phyloP scores from a whole-genome alignment of 2,329 filamentous ascomycete species.

The Metarhizium anisopliae region DNA sequence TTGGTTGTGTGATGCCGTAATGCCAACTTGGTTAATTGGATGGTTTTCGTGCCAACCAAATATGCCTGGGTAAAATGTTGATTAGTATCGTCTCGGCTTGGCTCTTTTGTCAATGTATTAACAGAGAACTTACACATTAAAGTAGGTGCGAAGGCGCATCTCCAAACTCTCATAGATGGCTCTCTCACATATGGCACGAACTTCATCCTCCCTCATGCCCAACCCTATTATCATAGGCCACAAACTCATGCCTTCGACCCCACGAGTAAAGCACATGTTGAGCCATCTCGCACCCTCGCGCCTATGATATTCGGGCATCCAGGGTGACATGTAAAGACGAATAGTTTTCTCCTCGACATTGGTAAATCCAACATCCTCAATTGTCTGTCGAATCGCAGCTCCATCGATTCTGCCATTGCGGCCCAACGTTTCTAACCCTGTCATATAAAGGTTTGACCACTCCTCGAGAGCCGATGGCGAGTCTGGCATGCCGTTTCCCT shows the following conservation, averaged over 20 bases:
- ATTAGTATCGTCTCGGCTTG: slow-evolving; percentile 5
- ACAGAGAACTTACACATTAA: slow-evolving; percentile 56
- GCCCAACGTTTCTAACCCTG: slow-evolving; percentile 56
- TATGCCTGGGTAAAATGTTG: slow-evolving; percentile 8
- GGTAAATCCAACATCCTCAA: slow-evolving; percentile 67
- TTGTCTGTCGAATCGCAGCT: slow-evolving; percentile 41
- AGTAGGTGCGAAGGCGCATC: slow-evolving; percentile 62
- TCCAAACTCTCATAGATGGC: slow-evolving; percentile 55
- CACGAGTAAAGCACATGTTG: slow-evolving; percentile 66
- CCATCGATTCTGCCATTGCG: slow-evolving; percentile 54
- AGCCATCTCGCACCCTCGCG: slow-evolving; percentile 74
- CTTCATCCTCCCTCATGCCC: slow-evolving; percentile 45
- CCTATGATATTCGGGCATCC: slow-evolving; percentile 55
- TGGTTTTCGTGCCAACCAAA: slow-evolving; percentile 15
- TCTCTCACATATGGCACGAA: slow-evolving; percentile 50
- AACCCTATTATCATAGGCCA: slow-evolving; percentile 54
- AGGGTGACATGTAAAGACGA: slow-evolving; percentile 64
- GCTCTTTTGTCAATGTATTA: background rate
- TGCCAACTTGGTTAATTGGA: background rate
- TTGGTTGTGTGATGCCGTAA: background rate
- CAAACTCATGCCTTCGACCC: slow-evolving; percentile 63
- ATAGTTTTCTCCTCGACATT: slow-evolving; percentile 66
- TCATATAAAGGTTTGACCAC: slow-evolving; percentile 63
- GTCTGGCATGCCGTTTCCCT: slow-evolving; percentile 51
- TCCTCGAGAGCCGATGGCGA: slow-evolving; percentile 46